Evolutionary conservation across 1,139 yeast species (phyloP), one percentile per base, ranked within the genome.

Genomic region (Candida neerlandica): DNA sequence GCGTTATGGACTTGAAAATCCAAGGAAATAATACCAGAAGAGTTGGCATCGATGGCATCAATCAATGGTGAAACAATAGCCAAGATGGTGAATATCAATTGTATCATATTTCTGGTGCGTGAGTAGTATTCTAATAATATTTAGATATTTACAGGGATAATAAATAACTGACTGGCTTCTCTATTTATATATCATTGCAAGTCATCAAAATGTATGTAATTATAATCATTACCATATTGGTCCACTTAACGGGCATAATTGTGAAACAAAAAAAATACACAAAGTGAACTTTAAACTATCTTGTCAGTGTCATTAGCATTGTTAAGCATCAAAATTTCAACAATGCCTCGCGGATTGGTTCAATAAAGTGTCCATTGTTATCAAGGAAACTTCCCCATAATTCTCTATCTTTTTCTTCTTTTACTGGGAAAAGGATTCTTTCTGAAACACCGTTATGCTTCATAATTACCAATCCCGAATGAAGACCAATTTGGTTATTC

Each of bases 401-500:
- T 38, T 54, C 59, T 37, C 59, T 43, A 48, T 64, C 69, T 12
- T 46, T 40, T 10, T 15, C 50, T 2, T 37, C 30, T 14, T 29
- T 41, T 3, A 63, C 45, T 2, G 63, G 62, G n/a, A 58, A 39
- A 5, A 47, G 34, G 16, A 52, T 51, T 41, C 57, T 59, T 43
- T 56, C 51, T 11, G 45, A 34, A 3, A 35, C 44, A 11, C 46
- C 44, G 5, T 45, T 51, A 32, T 46, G 43, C 6, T 45, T 39
- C 14, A 59, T 46, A 21, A 46, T 49, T 27, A 58, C 43, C 43
- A 51, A 60, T 1, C 62, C 66, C 14, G 65, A 56, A 44, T 65
- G 69, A 16, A 65, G 54, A 1, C 61, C 69, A 11, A 65, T 62
- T 43, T 65, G 69, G 47, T 64, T 64, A 12, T 55, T 52, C 15